Conservation (phyloP, 2,329 filamentous ascomycete genomes). For the Sporothrix luriei region DNA sequence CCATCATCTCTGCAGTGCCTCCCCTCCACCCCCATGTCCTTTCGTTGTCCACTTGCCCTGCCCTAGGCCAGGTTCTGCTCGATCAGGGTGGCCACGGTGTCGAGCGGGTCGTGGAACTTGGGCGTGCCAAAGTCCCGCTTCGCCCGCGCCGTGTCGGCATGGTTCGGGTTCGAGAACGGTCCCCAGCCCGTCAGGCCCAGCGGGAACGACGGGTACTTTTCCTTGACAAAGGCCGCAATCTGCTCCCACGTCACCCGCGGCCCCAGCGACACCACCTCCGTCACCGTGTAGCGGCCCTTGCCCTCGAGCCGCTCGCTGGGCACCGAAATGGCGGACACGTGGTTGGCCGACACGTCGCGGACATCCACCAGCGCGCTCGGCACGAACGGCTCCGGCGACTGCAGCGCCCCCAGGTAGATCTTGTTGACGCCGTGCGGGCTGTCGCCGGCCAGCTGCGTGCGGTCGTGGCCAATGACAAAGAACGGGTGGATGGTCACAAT, state of each 20-base stretch:
- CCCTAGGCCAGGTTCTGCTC: constrained; percentile 7
- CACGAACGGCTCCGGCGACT: not conserved
- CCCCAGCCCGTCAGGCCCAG: not conserved
- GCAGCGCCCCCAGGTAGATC: constrained; percentile 22
- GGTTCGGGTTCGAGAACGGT: not conserved
- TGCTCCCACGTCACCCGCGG: constrained; percentile 1
- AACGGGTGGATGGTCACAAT: constrained; percentile 30
- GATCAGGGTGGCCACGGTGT: not conserved
- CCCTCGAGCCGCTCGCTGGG: not conserved
- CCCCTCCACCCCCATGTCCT: not conserved
- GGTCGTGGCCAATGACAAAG: constrained; percentile 33
- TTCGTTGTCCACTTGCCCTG: not conserved
- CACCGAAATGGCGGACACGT: constrained; percentile 5
- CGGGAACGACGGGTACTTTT: not conserved
- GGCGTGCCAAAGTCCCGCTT: constrained; percentile 12
- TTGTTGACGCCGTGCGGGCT: constrained; percentile 24
- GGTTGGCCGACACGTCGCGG: constrained; percentile 29
- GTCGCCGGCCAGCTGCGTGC: not conserved
- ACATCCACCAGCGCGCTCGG: constrained; percentile 32
- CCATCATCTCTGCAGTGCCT: not conserved
- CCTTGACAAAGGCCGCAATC: not conserved
- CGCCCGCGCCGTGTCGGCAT: not conserved
- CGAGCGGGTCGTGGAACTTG: not conserved
- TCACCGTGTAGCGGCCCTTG: not conserved
- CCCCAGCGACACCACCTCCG: constrained; percentile 11